Base-by-base conservation (phyloP, 2,329 filamentous ascomycete genomes). In the Coniochaeta prunicola region DNA sequence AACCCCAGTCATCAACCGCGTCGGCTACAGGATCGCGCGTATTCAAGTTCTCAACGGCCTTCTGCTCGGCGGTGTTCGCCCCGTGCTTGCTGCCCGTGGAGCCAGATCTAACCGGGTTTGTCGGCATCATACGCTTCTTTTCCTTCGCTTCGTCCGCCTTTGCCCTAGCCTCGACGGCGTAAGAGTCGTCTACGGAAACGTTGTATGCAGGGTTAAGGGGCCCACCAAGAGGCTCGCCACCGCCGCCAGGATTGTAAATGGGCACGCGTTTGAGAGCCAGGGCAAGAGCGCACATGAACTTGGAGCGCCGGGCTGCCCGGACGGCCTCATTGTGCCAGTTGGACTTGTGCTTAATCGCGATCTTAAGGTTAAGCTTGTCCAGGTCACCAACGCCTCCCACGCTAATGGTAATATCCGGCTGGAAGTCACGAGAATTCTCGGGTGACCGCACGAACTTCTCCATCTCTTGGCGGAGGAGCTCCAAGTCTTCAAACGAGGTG, bases 241-340 rank as follows among this genome's bases (percentile, higher is more conserved):
- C 90, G 60, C 89, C 92, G 42, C 88, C 92, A 59, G 93, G 93
- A 21, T 79, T 86, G 66, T 91, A 83, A 68, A 99, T 93, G 10
- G 92, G 93, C 19, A 99, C 82, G 75, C 88, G 92, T 74, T 91
- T 90, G 60, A 97, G 77, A 3, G 93, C 92, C 9, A 92, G 74
- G 4, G 94, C 87, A 60, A 99, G 79, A 0, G 94, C 94, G 69
- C 92, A 96, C 86, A 97, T 96, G 76, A 99, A 97, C 74, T 96
- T 97, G 71, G 90, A 96, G 61, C 93, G 87, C 57, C 92, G 86
- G 7, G 88, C 83, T 19, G 88, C 87, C 42, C 92, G 89, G 42
- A 97, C 82, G 1, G 84, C 81, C 65, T 96, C 93, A 73, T 97
- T 92, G 65, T 91, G 85, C 90, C 90, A 93, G 75, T 93, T 94